Conservation (phyloP, 306 rosid species). For the Carpinus fangiana region DNA sequence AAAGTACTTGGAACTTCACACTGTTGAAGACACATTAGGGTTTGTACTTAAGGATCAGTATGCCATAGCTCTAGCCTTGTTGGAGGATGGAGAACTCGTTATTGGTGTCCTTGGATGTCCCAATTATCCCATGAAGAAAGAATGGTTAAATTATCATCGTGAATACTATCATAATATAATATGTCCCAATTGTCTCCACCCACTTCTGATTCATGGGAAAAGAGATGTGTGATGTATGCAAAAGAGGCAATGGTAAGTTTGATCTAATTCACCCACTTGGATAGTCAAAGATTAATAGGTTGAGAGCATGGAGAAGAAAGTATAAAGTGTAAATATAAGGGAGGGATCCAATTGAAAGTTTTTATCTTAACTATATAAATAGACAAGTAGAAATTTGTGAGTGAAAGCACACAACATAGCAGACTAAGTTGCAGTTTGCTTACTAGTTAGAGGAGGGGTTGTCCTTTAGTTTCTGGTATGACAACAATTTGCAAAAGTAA, state of each 20-base stretch:
- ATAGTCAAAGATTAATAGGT: constrained; percentile 1
- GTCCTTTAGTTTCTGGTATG: not conserved
- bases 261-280: not conserved
- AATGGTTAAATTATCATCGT: constrained; percentile 80
- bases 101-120: constrained; percentile 99
- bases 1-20: constrained; percentile 53
- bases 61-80: constrained; percentile 87
- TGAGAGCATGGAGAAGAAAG: not conserved
- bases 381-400: not conserved
- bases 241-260: constrained; percentile 60
- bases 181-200: constrained; percentile 59
- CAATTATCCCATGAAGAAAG: constrained; percentile 90
- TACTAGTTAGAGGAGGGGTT: not conserved
- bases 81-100: constrained; percentile 82
- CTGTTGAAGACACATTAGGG: constrained; percentile 93
- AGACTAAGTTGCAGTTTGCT: not conserved
- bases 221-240: constrained; percentile 91
- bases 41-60: constrained; percentile 92
- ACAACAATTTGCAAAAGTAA: not conserved
- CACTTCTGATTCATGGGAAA: constrained; percentile 83
- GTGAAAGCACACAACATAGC: not conserved
- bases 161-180: constrained; percentile 61
- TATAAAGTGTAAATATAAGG: not conserved
- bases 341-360: not conserved
- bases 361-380: not conserved